Base-by-base conservation (phyloP, 176 grass and related monocot species). In the Musa troglodytarum region DNA sequence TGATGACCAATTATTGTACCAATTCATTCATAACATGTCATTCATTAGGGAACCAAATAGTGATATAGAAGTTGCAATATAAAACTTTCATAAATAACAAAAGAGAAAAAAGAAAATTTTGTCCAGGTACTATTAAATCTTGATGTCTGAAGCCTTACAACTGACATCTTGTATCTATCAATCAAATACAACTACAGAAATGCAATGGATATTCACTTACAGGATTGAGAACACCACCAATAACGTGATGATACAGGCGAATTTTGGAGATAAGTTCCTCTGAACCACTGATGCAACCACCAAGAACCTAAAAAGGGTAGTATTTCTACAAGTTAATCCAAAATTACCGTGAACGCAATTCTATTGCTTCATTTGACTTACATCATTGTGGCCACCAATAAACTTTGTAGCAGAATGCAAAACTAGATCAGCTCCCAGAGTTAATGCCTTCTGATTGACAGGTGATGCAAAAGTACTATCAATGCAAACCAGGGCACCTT, bases 331-430 rank as follows among this genome's bases (percentile, higher is more conserved):
- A 68, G 13, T 54, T 71, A 80, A 53, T 8, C n/a, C 66, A 63
- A 52, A 10, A 11, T 4, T 58, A 59, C 34, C 0, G 3, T 43
- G 34, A 43, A 43, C 34, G 6, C 34, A 43, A 43, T 43, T 43
- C 3, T 43, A 43, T 43, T 6, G 34, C 34, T 43, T 49, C 7
- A 70, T 29, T 74, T 34, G 7, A 89, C 95, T 89, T 52, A 99
- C 95, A 54, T 99, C 95, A 86, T 99, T 99, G 56, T 99, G 95
- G 49, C 95, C 95, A 78, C 80, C 95, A 82, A 99, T 99, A 74
- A 94, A 99, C 67, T 99, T 99, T 0, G 95, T 99, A 50, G 95
- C 95, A 56, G 95, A 99, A 90, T 99, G 95, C 74, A 99, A 78
- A 79, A 92, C 90, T 78, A 99, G 62, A 80, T 99, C 95, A 81